These are phyloP conservation scores for Cercospora zeae-maydis DNA, from an alignment of 2,329 filamentous ascomycete species.

Conservation along the genomic window DNA sequence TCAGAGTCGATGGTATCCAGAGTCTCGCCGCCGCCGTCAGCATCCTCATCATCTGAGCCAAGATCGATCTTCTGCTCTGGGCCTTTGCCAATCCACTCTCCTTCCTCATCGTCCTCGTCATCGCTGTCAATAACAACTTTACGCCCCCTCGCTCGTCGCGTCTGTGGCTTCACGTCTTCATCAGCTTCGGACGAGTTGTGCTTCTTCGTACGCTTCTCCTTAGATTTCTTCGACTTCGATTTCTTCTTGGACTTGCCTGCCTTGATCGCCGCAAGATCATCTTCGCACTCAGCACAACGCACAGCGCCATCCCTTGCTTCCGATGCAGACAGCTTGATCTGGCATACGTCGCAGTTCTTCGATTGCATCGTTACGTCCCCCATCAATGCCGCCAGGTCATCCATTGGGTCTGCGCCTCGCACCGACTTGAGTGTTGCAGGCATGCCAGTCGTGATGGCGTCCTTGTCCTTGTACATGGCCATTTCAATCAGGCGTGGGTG, in stretches of 20 bases:
- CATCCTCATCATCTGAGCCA: conserved; percentile 74
- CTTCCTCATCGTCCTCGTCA: conserved; percentile 51
- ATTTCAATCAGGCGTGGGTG: conserved; percentile 84
- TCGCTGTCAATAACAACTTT: conserved; percentile 63
- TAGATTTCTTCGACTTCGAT: conserved; percentile 27
- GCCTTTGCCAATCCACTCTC: conserved; percentile 73
- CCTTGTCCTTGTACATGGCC: conserved; percentile 82
- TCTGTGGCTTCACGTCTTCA: conserved; percentile 30
- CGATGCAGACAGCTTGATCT: conserved; percentile 59
- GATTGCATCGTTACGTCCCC: conserved; percentile 74
- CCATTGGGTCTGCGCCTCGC: conserved; percentile 61
- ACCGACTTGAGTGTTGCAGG: conserved; percentile 44
- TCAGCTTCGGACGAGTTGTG: conserved; percentile 22
- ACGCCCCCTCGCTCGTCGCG: conserved; percentile 45
- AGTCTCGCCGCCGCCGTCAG: conserved; percentile 79
- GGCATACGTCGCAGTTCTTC: conserved; percentile 81
- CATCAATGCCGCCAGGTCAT: conserved; percentile 81
- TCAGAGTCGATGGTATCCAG: conserved; percentile 69
- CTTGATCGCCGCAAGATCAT: conserved; percentile 62
- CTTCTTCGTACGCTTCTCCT: conserved; percentile 18
- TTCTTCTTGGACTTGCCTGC: conserved; percentile 39
- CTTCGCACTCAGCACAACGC: conserved; percentile 70
- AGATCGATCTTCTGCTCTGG: conserved; percentile 56
- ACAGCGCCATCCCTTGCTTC: conserved; percentile 53
- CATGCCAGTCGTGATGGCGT: conserved; percentile 65